Evolutionary conservation across 2,329 filamentous ascomycete genomes (phyloP).

Genomic region (Colletotrichum brevisporum): DNA sequence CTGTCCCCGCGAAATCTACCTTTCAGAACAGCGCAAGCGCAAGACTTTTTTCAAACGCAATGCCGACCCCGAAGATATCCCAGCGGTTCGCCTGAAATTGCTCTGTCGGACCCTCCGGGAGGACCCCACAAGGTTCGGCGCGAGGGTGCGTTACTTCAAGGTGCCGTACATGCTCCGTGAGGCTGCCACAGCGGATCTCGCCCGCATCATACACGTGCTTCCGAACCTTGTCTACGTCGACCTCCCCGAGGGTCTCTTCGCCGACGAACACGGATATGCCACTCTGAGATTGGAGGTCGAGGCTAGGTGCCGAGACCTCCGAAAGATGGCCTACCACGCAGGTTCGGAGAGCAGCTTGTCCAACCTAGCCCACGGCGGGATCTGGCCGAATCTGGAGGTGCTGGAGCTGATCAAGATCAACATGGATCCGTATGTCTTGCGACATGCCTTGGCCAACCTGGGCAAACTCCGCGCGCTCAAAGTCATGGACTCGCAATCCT

Average conservation of each 20-base stretch:
- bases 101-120: conserved; percentile 87
- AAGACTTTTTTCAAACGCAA: conserved; percentile 81
- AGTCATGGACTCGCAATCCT: conserved; percentile 76
- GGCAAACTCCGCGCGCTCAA: conserved; percentile 80
- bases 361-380: conserved; percentile 72
- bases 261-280: conserved; percentile 81
- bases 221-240: conserved; percentile 92
- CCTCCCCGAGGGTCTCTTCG: conserved; percentile 88
- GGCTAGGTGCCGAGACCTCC: conserved; percentile 83
- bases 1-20: conserved; percentile 86
- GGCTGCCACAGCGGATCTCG: conserved; percentile 85
- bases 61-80: conserved; percentile 84
- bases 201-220: conserved; percentile 86
- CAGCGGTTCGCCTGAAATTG: conserved; percentile 81
- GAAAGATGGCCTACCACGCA: conserved; percentile 88
- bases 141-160: conserved; percentile 84
- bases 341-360: conserved; percentile 86
- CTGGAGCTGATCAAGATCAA: conserved; percentile 78
- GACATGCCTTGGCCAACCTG: conserved; percentile 79
- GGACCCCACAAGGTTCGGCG: conserved; percentile 77
- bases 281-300: conserved; percentile 88
- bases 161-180: conserved; percentile 96
- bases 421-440: conserved; percentile 78
- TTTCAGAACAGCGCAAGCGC: conserved; percentile 84
- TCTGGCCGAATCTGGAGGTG: conserved; percentile 81